phyloP scores from a whole-genome alignment of 768 basidiomycete species.

The Pleurotus tuber-regium region DNA sequence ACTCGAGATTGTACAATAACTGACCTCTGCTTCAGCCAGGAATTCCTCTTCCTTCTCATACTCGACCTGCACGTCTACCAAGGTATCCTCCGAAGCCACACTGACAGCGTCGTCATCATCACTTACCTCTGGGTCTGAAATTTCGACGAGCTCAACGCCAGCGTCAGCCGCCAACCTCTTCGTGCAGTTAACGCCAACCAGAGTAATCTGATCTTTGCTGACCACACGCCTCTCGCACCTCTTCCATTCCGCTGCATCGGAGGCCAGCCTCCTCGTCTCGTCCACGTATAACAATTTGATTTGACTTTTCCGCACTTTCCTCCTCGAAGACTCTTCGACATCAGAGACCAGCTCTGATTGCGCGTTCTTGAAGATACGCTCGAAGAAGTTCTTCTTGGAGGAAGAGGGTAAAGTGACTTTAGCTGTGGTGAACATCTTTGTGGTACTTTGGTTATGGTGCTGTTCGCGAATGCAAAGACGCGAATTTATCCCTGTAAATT shows the following conservation, averaged over 20 bases:
- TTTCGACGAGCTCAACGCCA: conserved; percentile 2
- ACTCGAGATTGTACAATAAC: background rate
- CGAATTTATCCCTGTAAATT: no score
- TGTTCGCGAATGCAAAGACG: no score
- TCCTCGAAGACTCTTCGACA: background rate
- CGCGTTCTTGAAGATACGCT: conserved; percentile 6
- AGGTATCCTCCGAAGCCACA: background rate
- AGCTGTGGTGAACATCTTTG: background rate
- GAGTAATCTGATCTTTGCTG: conserved; percentile 5
- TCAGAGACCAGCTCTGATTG: background rate
- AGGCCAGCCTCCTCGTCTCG: background rate
- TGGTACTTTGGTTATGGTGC: no score
- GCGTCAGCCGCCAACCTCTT: conserved; percentile 3
- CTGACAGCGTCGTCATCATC: background rate
- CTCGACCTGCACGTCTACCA: background rate
- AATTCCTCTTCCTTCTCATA: background rate
- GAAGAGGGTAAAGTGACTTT: background rate
- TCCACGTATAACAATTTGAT: conserved; percentile 7
- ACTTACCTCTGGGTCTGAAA: background rate
- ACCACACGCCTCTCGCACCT: conserved; percentile 1
- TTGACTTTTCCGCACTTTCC: conserved; percentile 7
- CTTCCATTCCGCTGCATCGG: background rate
- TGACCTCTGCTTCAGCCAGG: background rate
- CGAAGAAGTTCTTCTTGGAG: conserved; percentile 1
- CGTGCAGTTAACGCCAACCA: conserved; percentile 3